phyloP scores from a whole-genome alignment of 345 rosid species.

The thale cress (Arabidopsis thaliana) region DNA sequence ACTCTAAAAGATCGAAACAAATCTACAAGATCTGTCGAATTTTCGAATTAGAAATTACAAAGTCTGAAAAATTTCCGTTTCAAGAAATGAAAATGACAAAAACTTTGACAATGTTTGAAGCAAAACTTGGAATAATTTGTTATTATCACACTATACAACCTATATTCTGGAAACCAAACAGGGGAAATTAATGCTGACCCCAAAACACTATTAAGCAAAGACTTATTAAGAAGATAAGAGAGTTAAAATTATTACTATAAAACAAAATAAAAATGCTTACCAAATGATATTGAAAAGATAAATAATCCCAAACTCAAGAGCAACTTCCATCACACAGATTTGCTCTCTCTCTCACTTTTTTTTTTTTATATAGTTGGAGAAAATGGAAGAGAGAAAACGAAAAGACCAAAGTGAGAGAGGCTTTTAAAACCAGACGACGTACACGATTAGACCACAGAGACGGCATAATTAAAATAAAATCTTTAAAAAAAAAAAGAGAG shows the following conservation, averaged over 20 bases:
- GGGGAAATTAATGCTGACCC: conserved; percentile 33
- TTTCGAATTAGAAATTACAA: background rate
- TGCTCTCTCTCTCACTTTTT: background rate
- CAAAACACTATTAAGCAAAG: conserved; percentile 33
- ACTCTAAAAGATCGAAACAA: background rate
- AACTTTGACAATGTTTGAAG: conserved; percentile 10
- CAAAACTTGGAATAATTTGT: conserved; percentile 23
- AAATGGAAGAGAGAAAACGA: conserved; percentile 32
- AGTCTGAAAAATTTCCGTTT: background rate
- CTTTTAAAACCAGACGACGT: conserved; percentile 41
- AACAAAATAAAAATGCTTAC: conserved; percentile 6
- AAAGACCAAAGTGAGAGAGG: conserved; percentile 35
- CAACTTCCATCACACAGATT: conserved; percentile 31
- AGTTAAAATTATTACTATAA: background rate
- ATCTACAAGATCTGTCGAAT: background rate
- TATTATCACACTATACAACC: background rate
- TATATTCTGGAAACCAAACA: conserved; percentile 26
- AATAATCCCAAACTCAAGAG: conserved; percentile 22
- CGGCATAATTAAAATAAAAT: conserved; percentile 5
- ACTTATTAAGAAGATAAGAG: conserved; percentile 16
- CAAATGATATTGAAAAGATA: conserved; percentile 30
- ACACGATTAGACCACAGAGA: conserved; percentile 44
- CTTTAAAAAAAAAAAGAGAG: background rate
- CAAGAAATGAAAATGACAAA: background rate
- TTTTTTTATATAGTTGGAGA: conserved; percentile 4